Evolutionary conservation across 2,329 filamentous ascomycete genomes (phyloP), one percentile per base, ranked within the genome.

Genomic region (Neofusicoccum ribis): DNA sequence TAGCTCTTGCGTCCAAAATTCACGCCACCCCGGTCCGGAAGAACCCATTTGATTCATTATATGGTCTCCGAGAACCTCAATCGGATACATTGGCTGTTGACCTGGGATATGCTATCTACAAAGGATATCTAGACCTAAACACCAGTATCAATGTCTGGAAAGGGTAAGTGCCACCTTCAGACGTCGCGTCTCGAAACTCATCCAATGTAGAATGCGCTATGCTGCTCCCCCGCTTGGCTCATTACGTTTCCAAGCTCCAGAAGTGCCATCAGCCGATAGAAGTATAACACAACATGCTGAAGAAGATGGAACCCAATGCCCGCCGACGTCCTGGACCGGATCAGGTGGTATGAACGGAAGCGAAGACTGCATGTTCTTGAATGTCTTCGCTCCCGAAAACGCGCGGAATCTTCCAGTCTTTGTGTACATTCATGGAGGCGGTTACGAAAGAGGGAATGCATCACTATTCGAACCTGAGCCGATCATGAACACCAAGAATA

Each of bases 331-430:
- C 5, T 31, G 27, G 27, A 31, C 27, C 27, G 27, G 27, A 31
- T 31, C 27, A 5, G 27, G 27, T 7, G 27, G 27, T 31, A 31
- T 31, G 27, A 7, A 31, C 27, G 49, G 15, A 4, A 51, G 49
- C 52, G 86, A 89, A 76, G 86, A 88, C 69, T 88, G 86, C 68
- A 77, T 88, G 12, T 88, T 87, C 66, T 79, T 89, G 2, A 84
- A 85, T 8, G 75, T 89, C 0, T 88, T 86, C 73, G 75, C 72
- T 0, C 34, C 64, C 0, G 72, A 79, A 31, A 71, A 59, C 1
- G 70, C 74, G 2, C 71, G 78, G 12, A 73, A 82, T 1, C 78
- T 84, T 2, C 86, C 86, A 0, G 86, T 89, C 0, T 80, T 89
- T 0, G 81, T 89, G 2, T 82, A 82, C 2, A 88, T 87, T 70